Evolutionary conservation across 2,329 filamentous ascomycete genomes (phyloP).

Genomic region (Lojkania enalia): DNA sequence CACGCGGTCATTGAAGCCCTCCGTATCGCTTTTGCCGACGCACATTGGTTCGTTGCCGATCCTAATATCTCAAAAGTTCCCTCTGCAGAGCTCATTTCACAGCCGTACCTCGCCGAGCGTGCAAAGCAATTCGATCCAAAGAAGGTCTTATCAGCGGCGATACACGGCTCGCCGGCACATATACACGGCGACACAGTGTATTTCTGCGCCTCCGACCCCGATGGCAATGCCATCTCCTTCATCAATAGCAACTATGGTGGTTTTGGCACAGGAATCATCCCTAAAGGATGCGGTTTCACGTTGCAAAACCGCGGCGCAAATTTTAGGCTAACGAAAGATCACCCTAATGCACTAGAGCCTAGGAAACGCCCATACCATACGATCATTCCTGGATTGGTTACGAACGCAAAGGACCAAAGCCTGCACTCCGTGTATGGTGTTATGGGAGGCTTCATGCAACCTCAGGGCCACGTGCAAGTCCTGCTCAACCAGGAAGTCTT

Average conservation of each 20-base stretch:
- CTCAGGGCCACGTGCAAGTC: conserved; percentile 93
- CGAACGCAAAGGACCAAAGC: conserved; percentile 71
- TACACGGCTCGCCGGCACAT: conserved; percentile 76
- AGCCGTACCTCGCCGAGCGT: conserved; percentile 74
- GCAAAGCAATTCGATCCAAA: conserved; percentile 63
- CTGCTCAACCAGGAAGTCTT: conserved; percentile 87
- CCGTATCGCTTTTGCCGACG: conserved; percentile 88
- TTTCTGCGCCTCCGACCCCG: conserved; percentile 78
- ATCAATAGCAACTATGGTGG: conserved; percentile 95
- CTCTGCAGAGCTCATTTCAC: conserved; percentile 67
- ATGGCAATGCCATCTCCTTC: conserved; percentile 91
- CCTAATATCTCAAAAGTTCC: conserved; percentile 74
- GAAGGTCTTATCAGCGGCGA: conserved; percentile 56
- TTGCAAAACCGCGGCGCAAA: conserved; percentile 91
- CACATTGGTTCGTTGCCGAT: conserved; percentile 86
- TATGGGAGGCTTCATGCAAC: conserved; percentile 99
- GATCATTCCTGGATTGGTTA: conserved; percentile 91
- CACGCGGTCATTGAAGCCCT: conserved; percentile 88
- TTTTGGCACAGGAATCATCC: conserved; percentile 86
- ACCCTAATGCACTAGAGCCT: conserved; percentile 80
- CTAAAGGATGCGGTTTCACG: conserved; percentile 84
- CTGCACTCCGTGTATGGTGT: conserved; percentile 89
- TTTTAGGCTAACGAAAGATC: conserved; percentile 70
- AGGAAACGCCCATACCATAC: conserved; percentile 94
- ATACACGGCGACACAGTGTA: conserved; percentile 92